Evolutionary conservation across 1,284 basidiomycete genomes (phyloP).

Genomic region (Trametes sp.): DNA sequence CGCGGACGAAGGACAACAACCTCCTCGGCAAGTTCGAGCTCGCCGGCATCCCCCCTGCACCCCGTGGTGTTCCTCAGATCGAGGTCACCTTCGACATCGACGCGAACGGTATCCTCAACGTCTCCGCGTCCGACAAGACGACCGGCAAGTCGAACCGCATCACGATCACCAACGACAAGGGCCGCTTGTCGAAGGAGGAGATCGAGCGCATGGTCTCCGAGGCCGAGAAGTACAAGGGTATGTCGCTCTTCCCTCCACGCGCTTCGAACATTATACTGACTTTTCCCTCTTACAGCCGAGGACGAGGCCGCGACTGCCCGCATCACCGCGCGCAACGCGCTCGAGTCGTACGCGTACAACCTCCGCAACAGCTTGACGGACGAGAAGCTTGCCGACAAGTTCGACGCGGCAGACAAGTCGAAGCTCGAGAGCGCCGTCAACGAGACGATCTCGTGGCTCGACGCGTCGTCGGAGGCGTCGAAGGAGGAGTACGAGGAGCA

Average conservation of each 20-base stretch:
- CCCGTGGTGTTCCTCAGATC: conserved; percentile 98
- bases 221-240: conserved; percentile 92
- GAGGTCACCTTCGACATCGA: conserved; percentile 99
- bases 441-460: conserved; percentile 91
- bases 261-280: conserved; percentile 31
- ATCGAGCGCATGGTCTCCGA: conserved; percentile 97
- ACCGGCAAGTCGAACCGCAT: conserved; percentile 97
- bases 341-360: conserved; percentile 97
- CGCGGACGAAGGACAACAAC: conserved; percentile 99
- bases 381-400: conserved; percentile 89
- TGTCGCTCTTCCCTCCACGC: conserved; percentile 32
- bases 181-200: conserved; percentile 97
- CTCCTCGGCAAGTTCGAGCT: conserved; percentile 99
- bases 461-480: conserved; percentile 87
- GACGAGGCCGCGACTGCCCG: conserved; percentile 85
- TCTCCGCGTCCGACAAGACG: conserved; percentile 96
- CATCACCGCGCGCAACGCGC: conserved; percentile 86
- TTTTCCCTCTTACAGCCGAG: conserved; percentile 58
- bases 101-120: conserved; percentile 98
- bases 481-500: conserved; percentile 97
- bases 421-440: conserved; percentile 87
- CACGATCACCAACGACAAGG: conserved; percentile 99
- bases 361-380: conserved; percentile 90
- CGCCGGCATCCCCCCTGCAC: conserved; percentile 96
- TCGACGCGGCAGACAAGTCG: conserved; percentile 88